A percentile compares a stretch with the other conserved stretches of the same genome.
Conservation (phyloP, 2,329 filamentous ascomycete genomes). For the Bimuria novae-zelandiae region DNA sequence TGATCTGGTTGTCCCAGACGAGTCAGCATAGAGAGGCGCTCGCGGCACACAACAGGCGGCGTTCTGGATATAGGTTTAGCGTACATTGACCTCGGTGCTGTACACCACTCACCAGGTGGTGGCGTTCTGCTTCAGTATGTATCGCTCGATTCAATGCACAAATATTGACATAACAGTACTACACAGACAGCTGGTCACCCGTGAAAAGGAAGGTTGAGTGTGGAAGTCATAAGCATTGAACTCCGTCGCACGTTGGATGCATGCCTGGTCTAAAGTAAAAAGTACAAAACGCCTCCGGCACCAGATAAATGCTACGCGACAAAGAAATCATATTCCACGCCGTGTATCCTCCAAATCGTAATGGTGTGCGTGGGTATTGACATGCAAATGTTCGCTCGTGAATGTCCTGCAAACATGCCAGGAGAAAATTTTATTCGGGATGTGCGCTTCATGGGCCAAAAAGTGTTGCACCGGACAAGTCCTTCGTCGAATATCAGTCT, state of each 20-base stretch:
- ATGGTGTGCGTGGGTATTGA: background rate
- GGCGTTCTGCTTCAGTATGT: background rate
- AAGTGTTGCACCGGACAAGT: background rate
- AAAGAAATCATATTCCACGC: background rate
- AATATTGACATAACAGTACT: background rate
- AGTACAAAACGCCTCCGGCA: conserved; percentile 1
- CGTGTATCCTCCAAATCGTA: background rate
- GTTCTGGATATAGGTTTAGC: background rate
- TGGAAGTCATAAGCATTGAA: background rate
- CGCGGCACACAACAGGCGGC: background rate
- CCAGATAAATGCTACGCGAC: conserved; percentile 4
- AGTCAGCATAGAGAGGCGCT: background rate
- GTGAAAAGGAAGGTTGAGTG: background rate
- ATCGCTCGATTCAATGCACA: background rate
- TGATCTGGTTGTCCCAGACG: background rate
- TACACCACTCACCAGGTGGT: background rate
- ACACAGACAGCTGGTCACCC: background rate
- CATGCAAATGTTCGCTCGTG: background rate
- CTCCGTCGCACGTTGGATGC: background rate
- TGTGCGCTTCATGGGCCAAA: too few species aligned
- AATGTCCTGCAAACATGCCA: conserved; percentile 1
- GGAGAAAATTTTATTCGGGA: background rate
- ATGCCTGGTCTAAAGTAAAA: conserved; percentile 1
- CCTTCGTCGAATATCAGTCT: background rate
- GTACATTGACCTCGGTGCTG: background rate